phyloP scores from a whole-genome alignment of 208 protist genomes.

The Acanthamoeba healyi region DNA sequence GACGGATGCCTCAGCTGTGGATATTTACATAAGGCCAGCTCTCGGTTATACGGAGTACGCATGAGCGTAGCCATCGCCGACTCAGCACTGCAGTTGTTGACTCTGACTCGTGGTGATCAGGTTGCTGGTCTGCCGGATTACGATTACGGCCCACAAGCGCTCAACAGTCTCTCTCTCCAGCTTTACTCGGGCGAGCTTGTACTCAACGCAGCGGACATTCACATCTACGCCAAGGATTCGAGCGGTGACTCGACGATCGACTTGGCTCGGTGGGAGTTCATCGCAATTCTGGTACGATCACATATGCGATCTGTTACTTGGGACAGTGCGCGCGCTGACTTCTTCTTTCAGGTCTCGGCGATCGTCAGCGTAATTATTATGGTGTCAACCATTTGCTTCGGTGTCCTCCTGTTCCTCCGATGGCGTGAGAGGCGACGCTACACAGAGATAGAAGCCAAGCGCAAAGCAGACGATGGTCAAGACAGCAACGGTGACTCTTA shows the following conservation, averaged over 20 bases:
- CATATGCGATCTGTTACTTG: not conserved
- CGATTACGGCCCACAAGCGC: not conserved
- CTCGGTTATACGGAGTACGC: not conserved
- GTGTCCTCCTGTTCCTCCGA: not conserved
- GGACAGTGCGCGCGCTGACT: not conserved
- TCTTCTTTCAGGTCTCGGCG: not conserved
- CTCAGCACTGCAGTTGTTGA: not conserved
- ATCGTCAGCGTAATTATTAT: not conserved
- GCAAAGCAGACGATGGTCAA: not conserved
- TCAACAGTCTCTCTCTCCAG: not conserved
- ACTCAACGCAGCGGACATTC: conserved; percentile 25
- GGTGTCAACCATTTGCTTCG: conserved; percentile 45
- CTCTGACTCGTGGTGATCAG: not conserved
- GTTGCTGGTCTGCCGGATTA: conserved; percentile 10
- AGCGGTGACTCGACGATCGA: not conserved
- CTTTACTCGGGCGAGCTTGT: not conserved
- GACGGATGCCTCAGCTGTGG: conserved; percentile 25
- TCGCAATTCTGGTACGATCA: not conserved
- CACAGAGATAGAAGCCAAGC: not conserved
- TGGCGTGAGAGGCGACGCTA: not conserved
- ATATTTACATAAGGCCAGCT: not conserved
- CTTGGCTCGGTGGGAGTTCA: conserved; percentile 1
- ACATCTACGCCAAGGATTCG: conserved; percentile 25
- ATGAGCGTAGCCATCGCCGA: too few relatives aligned
- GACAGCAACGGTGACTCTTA: not conserved